Evolutionary conservation across 2,329 filamentous ascomycete genomes (phyloP), one percentile per base, ranked within the genome.

Genomic region (Talaromyces islandicus): DNA sequence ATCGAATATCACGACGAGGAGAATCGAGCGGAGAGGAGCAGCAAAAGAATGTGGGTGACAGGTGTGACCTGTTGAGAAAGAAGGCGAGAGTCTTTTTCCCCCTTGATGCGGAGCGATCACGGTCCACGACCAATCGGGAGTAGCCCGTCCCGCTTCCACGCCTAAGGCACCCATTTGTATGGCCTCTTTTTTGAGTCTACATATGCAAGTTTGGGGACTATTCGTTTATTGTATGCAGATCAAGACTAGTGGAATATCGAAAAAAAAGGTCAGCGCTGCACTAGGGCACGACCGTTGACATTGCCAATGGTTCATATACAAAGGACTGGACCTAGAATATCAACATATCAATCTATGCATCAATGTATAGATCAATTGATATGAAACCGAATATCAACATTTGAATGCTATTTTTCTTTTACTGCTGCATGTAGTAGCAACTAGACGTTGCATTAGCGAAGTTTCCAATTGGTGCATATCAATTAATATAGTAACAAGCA

Each of bases 211-310:
- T 27, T 27, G 3, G 7, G 1, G 19, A 4, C 14, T 19, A 24
- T 46, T 12, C 43, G 43, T 46, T 24, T 24, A 52, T 43, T 35
- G 32, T 21, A 12, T 32, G 30, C 38, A 29, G 17, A 43, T 66
- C 66, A 38, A 9, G 24, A 25, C 11, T 32, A 43, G 25, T 19
- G 32, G 12, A 35, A 27, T 27, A 27, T n/a, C n/a, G n/a, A n/a
- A n/a, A n/a, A n/a, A n/a, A n/a, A n/a, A 5, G 54, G 32, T 67
- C 65, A 71, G 43, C 66, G 66, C 25, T 58, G 60, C 0, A 60
- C 62, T 41, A 69, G 64, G 14, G n/a, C 2, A 7, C 35, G 2
- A n/a, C 2, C 24, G 19, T 25, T 25, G 10, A 50, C 19, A 24
- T 24, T 14, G 21, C 10, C 43, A 46, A 2, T 46, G 10, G 21